Conservation (phyloP, 257 asterid species). For the Fraxinus excelsior region DNA sequence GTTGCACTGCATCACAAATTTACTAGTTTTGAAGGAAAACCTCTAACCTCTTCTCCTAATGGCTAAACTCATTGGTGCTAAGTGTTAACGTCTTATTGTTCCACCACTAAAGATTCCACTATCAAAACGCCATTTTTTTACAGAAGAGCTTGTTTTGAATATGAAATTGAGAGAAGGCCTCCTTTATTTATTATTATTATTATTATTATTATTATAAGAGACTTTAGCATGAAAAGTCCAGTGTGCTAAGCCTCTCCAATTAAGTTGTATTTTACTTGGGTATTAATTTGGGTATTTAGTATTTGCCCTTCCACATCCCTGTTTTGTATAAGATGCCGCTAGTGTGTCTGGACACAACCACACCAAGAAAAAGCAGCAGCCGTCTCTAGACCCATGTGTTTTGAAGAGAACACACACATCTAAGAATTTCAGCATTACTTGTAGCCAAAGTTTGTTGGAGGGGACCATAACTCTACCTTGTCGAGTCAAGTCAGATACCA, state of each 20-base stretch:
- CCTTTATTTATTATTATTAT: neutral
- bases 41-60: neutral
- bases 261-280: neutral
- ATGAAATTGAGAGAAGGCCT: neutral
- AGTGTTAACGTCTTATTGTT: neutral
- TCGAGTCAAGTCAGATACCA: neutral
- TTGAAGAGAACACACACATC: neutral
- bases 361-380: neutral
- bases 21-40: neutral
- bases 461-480: neutral
- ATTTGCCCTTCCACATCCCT: neutral
- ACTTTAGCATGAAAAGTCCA: neutral
- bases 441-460: neutral
- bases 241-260: neutral
- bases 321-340: neutral
- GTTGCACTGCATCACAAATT: neutral
- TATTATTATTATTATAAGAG: too few species aligned
- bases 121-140: neutral
- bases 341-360: neutral
- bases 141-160: neutral
- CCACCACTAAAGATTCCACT: neutral
- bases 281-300: neutral
- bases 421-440: neutral
- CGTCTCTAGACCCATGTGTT: neutral
- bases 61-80: neutral